Evolutionary conservation across 1,139 yeast genomes (phyloP).

Genomic region (Pichia sp.): DNA sequence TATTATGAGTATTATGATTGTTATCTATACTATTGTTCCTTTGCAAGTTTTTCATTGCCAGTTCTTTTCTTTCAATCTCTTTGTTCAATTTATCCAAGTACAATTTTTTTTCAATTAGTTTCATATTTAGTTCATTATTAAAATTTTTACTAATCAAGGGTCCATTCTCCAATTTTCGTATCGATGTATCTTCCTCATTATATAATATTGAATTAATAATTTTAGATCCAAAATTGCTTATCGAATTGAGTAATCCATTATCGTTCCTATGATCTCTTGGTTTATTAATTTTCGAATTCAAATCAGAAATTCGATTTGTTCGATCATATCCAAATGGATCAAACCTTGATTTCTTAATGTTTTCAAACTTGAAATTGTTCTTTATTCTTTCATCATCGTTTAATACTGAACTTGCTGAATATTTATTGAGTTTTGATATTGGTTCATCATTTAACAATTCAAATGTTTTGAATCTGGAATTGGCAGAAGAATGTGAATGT

Average conservation of each 20-base stretch:
- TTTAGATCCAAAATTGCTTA: slow-evolving; percentile 25
- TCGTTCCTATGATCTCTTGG: slow-evolving; percentile 6
- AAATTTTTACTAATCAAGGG: neutral
- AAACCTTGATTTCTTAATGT: slow-evolving; percentile 4
- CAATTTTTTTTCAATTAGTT: slow-evolving; percentile 4
- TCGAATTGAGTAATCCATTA: slow-evolving; percentile 21
- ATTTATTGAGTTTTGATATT: slow-evolving; percentile 16
- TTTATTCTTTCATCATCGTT: slow-evolving; percentile 17
- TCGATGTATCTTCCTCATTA: slow-evolving; percentile 18
- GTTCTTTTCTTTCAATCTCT: slow-evolving; percentile 5
- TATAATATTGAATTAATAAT: slow-evolving; percentile 24
- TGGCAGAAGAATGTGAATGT: neutral
- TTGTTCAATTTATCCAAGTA: slow-evolving; percentile 10
- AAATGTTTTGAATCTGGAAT: slow-evolving; percentile 14
- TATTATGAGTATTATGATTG: neutral
- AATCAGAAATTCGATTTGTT: neutral
- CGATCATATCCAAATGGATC: slow-evolving; percentile 4
- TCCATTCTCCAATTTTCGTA: neutral
- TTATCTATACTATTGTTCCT: neutral
- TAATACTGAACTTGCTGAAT: slow-evolving; percentile 6
- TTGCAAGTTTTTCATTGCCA: neutral
- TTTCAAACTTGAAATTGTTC: slow-evolving; percentile 14
- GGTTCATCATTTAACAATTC: slow-evolving; percentile 26
- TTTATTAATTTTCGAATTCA: slow-evolving; percentile 1
- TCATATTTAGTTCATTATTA: slow-evolving; percentile 3